Evolutionary conservation across 768 basidiomycete species (phyloP), one percentile per base, ranked within the genome.

Genomic region (Mycena floridula): DNA sequence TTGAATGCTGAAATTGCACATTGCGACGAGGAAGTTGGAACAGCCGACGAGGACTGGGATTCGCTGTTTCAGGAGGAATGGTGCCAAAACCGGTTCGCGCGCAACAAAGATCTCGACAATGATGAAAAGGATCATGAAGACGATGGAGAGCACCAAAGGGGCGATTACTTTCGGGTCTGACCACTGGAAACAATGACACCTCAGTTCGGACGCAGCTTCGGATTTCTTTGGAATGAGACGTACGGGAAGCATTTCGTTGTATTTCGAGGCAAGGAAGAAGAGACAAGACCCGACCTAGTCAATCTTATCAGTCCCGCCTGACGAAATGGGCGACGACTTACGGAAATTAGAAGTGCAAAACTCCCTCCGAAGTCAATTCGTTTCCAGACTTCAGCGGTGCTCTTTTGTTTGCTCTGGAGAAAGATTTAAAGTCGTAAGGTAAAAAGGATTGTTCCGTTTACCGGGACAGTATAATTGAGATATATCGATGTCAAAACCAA

Each of bases 301-400:
- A 26, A 20, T 2, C 3, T 4, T 24, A 16, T 3, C n/a, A 13
- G 18, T 16, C 15, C 8, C n/a, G 3, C n/a, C 3, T 20, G 3
- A 22, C 38, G 8, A 3, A 5, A 22, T 15, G 22, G 24, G 16
- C 23, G 42, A 39, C 37, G 25, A 68, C 76, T 54, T 52, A 89
- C 86, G 5, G 78, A 64, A 36, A 73, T 60, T 37, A 90, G 59
- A 38, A 89, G 70, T 5, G 77, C 72, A 18, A 75, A 54, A 50
- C 77, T 85, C 2, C 89, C 89, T 16, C 76, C 76, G 57, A 87
- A 90, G 61, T 91, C 88, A 37, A 89, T 84, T 27, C 87, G 74
- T 58, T 79, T 84, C 26, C 89, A 56, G 3, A 85, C 69, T 25
- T 89, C 84, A 44, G 67, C 77, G 2, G 83, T 59, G 37, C 74